These are phyloP conservation scores for Yarrowia sp. DNA, from an alignment of 805 yeast genomes.

Conservation along the genomic window DNA sequence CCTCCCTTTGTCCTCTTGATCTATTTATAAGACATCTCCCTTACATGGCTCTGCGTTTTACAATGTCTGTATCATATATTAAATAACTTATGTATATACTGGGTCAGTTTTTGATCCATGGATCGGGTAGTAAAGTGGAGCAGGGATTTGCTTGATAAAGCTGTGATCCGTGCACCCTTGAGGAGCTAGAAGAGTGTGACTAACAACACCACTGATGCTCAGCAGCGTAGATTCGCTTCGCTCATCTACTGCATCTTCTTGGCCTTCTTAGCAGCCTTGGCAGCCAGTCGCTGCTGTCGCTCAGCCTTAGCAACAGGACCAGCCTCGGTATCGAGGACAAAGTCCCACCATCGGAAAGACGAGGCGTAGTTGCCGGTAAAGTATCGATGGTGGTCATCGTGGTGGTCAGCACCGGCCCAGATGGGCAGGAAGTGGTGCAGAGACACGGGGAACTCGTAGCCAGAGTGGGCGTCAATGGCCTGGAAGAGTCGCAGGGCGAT, in stretches of 20 bases:
- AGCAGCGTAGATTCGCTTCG: neutral
- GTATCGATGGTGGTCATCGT: slow-evolving; percentile 95
- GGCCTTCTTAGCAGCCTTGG: slow-evolving; percentile 30
- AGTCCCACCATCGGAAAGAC: slow-evolving; percentile 97
- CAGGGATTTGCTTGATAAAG: too few species aligned
- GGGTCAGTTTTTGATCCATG: slow-evolving; percentile 9
- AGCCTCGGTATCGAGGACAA: slow-evolving; percentile 68
- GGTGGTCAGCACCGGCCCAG: slow-evolving; percentile 99
- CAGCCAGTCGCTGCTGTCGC: slow-evolving; percentile 2
- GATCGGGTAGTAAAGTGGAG: too few species aligned
- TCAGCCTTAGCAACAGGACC: slow-evolving; percentile 38
- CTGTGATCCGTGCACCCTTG: too few species aligned
- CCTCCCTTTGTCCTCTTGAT: too few species aligned
- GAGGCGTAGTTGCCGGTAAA: slow-evolving; percentile 96
- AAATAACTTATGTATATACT: slow-evolving; percentile 29
- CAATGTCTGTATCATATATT: slow-evolving; percentile 19
- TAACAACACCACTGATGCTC: too few species aligned
- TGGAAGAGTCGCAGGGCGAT: slow-evolving; percentile 86
- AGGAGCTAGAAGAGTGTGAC: too few species aligned
- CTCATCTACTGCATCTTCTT: slow-evolving; percentile 24
- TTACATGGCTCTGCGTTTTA: too few species aligned
- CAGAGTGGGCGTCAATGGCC: slow-evolving; percentile 98
- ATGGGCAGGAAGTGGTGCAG: slow-evolving; percentile 89
- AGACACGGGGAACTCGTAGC: slow-evolving; percentile 98
- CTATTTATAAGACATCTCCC: too few species aligned